phyloP scores from a whole-genome alignment of 331 rosid species.

The Pyrus hybrid region DNA sequence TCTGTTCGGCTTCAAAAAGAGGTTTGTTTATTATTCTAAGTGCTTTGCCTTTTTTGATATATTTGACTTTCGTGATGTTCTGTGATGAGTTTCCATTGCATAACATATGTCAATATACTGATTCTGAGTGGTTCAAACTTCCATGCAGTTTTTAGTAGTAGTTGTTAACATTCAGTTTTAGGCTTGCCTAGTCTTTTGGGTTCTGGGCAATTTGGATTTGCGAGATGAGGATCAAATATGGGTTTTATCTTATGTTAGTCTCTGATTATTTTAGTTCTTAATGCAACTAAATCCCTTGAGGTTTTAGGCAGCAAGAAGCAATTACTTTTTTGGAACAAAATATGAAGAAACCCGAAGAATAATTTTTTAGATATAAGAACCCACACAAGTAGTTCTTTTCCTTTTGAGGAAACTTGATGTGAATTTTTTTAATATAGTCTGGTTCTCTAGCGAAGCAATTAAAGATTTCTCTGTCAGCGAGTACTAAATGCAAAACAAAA shows the following conservation, averaged over 20 bases:
- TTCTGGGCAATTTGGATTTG: not conserved
- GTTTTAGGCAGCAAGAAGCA: not conserved
- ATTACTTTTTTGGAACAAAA: not conserved
- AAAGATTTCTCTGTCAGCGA: not conserved
- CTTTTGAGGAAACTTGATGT: not conserved
- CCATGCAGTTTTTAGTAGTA: not conserved
- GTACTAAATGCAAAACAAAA: not conserved
- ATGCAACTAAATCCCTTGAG: not conserved
- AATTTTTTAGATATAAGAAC: not conserved
- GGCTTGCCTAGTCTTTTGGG: not conserved
- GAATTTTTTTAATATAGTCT: not conserved
- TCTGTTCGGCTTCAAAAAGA: constrained; percentile 75
- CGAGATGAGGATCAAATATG: not conserved
- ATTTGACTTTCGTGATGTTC: not conserved
- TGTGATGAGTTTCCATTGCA: not conserved
- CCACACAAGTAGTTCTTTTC: not conserved
- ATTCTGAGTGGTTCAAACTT: not conserved
- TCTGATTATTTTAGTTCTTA: not conserved
- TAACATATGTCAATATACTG: not conserved
- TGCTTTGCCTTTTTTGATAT: not conserved
- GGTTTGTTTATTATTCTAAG: constrained; percentile 30
- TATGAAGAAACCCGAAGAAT: not conserved
- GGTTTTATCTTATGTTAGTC: not conserved
- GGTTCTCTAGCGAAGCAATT: not conserved
- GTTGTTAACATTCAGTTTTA: not conserved